Evolutionary conservation across 2,329 filamentous ascomycete species (phyloP), one percentile per base, ranked within the genome.

Genomic region (Cladosporium sp.): DNA sequence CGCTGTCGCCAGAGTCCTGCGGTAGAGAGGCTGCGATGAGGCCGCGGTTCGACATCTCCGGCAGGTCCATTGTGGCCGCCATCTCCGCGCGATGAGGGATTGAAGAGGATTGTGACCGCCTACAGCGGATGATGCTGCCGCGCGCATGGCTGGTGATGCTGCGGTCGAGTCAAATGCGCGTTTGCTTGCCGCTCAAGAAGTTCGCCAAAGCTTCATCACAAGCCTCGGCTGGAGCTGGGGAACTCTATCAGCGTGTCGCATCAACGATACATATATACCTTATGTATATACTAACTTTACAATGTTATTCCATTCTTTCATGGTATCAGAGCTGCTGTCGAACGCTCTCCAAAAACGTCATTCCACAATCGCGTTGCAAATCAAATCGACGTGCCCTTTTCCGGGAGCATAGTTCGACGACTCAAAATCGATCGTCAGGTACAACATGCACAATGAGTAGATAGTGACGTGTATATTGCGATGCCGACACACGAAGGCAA

Each of bases 1-100:
- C 6, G 15, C 8, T 34, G 56, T 58, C n/a, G 55, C 50, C 7
- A 54, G 41, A 13, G 38, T 43, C 50, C 42, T 11, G 36, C 6
- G 27, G 22, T 17, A 38, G 22, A 22, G 39, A 41, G 36, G 40
- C 11, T 17, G 37, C 8, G 20, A 2, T 40, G 29, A 20, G 6
- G 36, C 32, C 7, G 30, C 30, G 19, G 27, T 50, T 17, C 57
- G 52, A 48, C 58, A 58, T 20, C 43, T 47, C 11, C 50, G 55
- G 36, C 63, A 67, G 36, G 66, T 43, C 65, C 65, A 67, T 62
- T 63, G 63, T 13, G 65, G 64, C 3, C 64, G 60, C 66, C 66
- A 68, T 61, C 63, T 55, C 43, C 65, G 59, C 19, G 54, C 41
- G 6, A 68, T 55, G 45, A 68, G 58, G 38, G 61, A 64, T 39